Evolutionary conservation across 2,329 filamentous ascomycete species (phyloP), one percentile per base, ranked within the genome.

Genomic region (Trichoderma endophyticum): DNA sequence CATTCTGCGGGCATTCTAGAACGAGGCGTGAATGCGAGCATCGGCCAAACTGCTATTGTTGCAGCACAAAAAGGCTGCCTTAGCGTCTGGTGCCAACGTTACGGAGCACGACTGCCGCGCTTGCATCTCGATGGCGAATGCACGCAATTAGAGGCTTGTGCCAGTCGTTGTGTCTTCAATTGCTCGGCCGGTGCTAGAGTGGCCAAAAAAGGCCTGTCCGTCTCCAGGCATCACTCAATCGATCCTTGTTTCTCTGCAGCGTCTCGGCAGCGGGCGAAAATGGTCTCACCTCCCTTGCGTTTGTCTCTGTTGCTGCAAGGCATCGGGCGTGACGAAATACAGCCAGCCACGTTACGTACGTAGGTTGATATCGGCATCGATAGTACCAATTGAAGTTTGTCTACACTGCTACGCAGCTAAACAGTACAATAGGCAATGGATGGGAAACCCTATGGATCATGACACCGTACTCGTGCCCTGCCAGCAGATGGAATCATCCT

Each of bases 1-100:
- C 36, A 51, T 68, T 72, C 71, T 72, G 36, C 65, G 34, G 12
- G 43, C 59, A 64, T 72, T 72, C 71, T 72, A 65, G 71, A 72
- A 72, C 48, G 18, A 57, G 59, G 21, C 48, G 48, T 51, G 48
- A 54, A 54, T 54, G 48, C 48, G 48, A 54, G 48, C 32, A 66
- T 62, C 34, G 34, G 48, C 63, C 48, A 36, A 28, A 39, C 5
- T 56, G 63, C 15, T 24, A 6, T 43, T 60, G 65, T 39, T 56
- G 32, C 51, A 43, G 15, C 36, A 59, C 12, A 24, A 34, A 18
- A 30, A n/a, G 54, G 21, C 36, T 24, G 56, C 43, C 36, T 32
- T 61, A 43, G n/a, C 26, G 26, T 36, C 30, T 32, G 30, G 30
- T 30, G 34, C 43, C n/a, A 36, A 32, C 43, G 9, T 51, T 51